phyloP scores from a whole-genome alignment of 345 rosid species.

The Populus euphratica region DNA sequence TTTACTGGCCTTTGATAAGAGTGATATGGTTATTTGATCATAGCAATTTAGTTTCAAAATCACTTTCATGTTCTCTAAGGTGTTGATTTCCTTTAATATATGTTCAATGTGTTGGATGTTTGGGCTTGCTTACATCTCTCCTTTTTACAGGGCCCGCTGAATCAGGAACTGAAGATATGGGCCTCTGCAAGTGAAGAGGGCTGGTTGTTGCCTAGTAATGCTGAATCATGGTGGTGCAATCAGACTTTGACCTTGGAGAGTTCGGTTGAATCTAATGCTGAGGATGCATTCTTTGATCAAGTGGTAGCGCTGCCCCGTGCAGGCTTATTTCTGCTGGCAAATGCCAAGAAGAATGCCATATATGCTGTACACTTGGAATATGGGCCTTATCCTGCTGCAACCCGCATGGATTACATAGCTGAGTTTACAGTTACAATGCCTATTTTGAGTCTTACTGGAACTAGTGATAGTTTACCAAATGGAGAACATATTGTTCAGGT shows the following conservation, averaged over 20 bases:
- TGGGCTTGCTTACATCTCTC: neutral
- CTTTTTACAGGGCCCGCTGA: conserved; percentile 60
- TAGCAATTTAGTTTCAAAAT: neutral
- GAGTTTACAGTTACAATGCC: conserved; percentile 91
- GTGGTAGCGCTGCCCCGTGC: conserved; percentile 66
- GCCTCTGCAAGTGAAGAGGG: conserved; percentile 68
- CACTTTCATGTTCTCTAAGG: neutral
- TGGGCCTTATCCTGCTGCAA: conserved; percentile 67
- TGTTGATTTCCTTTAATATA: neutral
- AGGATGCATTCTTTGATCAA: conserved; percentile 78
- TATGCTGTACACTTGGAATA: conserved; percentile 80
- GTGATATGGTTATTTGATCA: neutral
- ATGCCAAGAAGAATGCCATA: conserved; percentile 85
- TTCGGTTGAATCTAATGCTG: conserved; percentile 53
- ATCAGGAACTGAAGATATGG: conserved; percentile 87
- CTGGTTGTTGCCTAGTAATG: conserved; percentile 64
- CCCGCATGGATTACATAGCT: conserved; percentile 78
- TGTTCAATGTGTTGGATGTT: neutral
- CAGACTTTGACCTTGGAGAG: conserved; percentile 74
- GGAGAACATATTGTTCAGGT: conserved; percentile 38
- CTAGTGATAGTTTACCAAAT: conserved; percentile 49
- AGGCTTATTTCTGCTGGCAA: conserved; percentile 76
- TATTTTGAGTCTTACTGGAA: conserved; percentile 83
- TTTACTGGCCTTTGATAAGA: neutral
- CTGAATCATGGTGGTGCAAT: conserved; percentile 70